Evolutionary conservation across 1,284 basidiomycete genomes (phyloP), one percentile per base, ranked within the genome.

Genomic region (Cryptococcus deneoformans): DNA sequence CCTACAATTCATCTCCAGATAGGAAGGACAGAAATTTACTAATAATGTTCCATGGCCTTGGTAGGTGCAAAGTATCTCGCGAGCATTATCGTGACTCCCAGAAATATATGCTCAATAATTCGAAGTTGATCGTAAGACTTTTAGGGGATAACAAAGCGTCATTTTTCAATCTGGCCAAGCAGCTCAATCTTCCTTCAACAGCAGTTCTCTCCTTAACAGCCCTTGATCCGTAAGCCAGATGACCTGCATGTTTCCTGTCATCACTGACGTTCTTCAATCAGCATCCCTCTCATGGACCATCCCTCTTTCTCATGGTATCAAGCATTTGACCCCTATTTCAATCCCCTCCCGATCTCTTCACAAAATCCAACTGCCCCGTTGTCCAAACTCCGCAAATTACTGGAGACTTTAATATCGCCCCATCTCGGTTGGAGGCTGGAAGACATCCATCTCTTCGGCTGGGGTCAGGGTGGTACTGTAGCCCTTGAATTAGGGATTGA

Each of bases 1-100:
- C 67, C 11, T 78, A 77, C 53, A 16, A 57, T 3, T 57, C 70
- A 6, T 60, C 62, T 9, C 53, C 59, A n/a, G 88, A 90, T 71
- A 89, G 89, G 34, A 87, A 85, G 12, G 91, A 95, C 66, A 87
- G 90, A 70, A 96, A 95, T 73, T 75, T 95, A 34, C 76, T 96
- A 37, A 82, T 96, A 58, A 81, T 96, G 52, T 81, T 95, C 16
- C 92, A 96, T 63, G 92, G 92, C 0, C 82, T 95, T 37, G 91
- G 91, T 90, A 65, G 61, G 84, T 36, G 68, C 47, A 4, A 42
- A 12, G 11, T 16, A 37, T 20, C 24, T 24, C 29, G 7, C 37
- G 43, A 39, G 44, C 34, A 11, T 29, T 35, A 38, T n/a, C 29
- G 34, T 37, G 49, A 40, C 14, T 9, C 24, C 43, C 52, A 58